phyloP scores from a whole-genome alignment of 495 filamentous ascomycete genomes.

The Penicillium maclennaniae region DNA sequence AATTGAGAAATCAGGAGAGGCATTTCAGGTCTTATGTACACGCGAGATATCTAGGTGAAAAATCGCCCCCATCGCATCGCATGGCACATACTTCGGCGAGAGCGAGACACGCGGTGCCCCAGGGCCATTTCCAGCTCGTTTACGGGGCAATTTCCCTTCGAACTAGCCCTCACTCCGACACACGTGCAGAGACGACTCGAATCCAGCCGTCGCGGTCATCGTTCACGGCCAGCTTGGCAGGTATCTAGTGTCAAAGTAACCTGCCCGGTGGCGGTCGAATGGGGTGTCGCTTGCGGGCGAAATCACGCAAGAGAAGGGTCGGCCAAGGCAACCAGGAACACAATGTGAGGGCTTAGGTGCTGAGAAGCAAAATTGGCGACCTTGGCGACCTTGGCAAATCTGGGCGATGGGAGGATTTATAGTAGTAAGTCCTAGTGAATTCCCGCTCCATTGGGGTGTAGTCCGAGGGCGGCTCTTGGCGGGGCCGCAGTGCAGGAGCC shows the following conservation, averaged over 20 bases:
- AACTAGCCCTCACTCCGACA: background rate
- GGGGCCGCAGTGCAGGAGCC: slow-evolving; percentile 8
- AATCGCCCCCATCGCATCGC: background rate
- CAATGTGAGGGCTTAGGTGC: background rate
- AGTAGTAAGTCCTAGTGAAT: background rate
- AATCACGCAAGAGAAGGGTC: slow-evolving; percentile 15
- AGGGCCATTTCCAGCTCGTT: background rate
- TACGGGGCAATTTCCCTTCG: background rate
- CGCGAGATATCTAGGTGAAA: background rate
- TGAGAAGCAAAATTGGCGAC: slow-evolving; percentile 15
- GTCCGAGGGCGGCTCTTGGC: slow-evolving; percentile 10
- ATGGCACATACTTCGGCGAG: background rate
- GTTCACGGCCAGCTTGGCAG: slow-evolving; percentile 15
- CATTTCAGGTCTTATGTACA: slow-evolving; percentile 9
- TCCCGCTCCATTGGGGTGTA: background rate
- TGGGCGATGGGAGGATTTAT: slow-evolving; percentile 9
- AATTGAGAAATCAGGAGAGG: background rate
- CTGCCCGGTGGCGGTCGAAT: slow-evolving; percentile 9
- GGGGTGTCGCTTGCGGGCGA: slow-evolving; percentile 2
- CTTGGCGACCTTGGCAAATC: slow-evolving; percentile 23
- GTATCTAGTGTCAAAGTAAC: slow-evolving; percentile 10
- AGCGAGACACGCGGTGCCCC: background rate
- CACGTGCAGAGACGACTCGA: slow-evolving; percentile 20
- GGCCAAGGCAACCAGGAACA: background rate
- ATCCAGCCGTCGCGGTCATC: slow-evolving; percentile 3